Evolutionary conservation across 1,139 yeast genomes (phyloP).

Genomic region (Candida gigantensis): DNA sequence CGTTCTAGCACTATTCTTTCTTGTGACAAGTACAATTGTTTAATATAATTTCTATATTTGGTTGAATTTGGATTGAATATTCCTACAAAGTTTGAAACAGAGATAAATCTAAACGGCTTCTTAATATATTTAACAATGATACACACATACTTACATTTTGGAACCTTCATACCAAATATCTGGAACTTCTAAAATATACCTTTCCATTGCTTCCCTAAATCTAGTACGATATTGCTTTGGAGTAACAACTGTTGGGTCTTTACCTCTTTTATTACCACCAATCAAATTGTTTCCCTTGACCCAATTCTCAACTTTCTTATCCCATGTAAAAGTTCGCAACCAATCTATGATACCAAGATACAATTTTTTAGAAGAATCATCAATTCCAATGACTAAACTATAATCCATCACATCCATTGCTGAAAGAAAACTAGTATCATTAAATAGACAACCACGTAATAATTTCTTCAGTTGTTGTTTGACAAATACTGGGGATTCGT

Average conservation of each 20-base stretch:
- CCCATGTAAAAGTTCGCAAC: conserved; percentile 97
- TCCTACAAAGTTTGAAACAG: too few species aligned
- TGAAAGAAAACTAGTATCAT: conserved; percentile 89
- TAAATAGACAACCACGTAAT: conserved; percentile 85
- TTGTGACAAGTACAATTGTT: too few species aligned
- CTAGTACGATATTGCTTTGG: conserved; percentile 93
- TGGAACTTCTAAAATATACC: conserved; percentile 92
- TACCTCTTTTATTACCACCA: conserved; percentile 74
- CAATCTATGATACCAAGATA: conserved; percentile 97
- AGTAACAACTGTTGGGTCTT: conserved; percentile 95
- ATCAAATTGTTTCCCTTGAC: conserved; percentile 90
- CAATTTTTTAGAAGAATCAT: conserved; percentile 59
- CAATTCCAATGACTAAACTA: conserved; percentile 88
- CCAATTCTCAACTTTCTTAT: conserved; percentile 97
- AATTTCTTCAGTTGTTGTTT: conserved; percentile 88
- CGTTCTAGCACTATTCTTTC: too few species aligned
- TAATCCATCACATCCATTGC: conserved; percentile 99
- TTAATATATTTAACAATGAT: too few species aligned
- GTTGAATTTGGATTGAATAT: too few species aligned
- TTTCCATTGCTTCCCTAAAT: conserved; percentile 96
- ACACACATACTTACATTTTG: conserved; percentile 8
- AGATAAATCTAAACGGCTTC: too few species aligned
- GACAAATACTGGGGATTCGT: conserved; percentile 93
- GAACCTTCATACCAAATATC: conserved; percentile 70
- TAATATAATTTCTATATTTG: too few species aligned